phyloP scores from a whole-genome alignment of 2,329 filamentous ascomycete species.

The Xylariales sp. region DNA sequence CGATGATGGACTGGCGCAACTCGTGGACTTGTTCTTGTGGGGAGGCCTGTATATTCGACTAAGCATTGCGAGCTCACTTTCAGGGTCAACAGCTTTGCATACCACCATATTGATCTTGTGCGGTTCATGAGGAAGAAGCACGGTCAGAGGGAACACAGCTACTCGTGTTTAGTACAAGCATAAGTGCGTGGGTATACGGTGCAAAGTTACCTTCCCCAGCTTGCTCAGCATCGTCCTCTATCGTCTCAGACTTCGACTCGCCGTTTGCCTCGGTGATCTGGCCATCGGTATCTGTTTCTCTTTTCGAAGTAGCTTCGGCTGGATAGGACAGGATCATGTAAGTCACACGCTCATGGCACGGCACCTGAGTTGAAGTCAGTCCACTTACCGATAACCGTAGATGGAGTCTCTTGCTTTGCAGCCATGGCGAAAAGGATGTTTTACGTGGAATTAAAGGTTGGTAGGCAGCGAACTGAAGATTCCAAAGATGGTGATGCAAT shows the following conservation, averaged over 20 bases:
- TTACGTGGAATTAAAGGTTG: not conserved
- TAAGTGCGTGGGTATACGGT: not conserved
- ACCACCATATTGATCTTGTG: slow-evolving; percentile 83
- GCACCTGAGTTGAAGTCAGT: not conserved
- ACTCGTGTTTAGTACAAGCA: slow-evolving; percentile 14
- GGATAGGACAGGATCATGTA: not conserved
- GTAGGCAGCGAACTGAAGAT: not conserved
- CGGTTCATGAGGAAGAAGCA: slow-evolving; percentile 76
- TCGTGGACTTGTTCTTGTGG: slow-evolving; percentile 96
- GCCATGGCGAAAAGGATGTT: slow-evolving; percentile 21
- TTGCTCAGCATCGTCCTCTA: slow-evolving; percentile 21
- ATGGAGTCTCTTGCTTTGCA: slow-evolving; percentile 22
- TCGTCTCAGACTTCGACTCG: slow-evolving; percentile 16
- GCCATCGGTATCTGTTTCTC: slow-evolving; percentile 17
- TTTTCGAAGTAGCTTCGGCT: slow-evolving; percentile 13
- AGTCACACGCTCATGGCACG: too few relatives aligned
- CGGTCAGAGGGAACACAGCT: slow-evolving; percentile 59
- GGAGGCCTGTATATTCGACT: slow-evolving; percentile 67
- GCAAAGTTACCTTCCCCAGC: slow-evolving; percentile 21
- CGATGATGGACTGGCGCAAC: slow-evolving; percentile 92
- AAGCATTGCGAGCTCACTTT: too few relatives aligned
- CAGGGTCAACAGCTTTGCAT: too few relatives aligned
- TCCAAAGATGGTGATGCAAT: slow-evolving; percentile 6
- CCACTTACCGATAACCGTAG: slow-evolving; percentile 18
- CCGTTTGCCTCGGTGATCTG: slow-evolving; percentile 15